Base-by-base conservation (phyloP, 345 rosid species). In the Hibiscus trionum region DNA sequence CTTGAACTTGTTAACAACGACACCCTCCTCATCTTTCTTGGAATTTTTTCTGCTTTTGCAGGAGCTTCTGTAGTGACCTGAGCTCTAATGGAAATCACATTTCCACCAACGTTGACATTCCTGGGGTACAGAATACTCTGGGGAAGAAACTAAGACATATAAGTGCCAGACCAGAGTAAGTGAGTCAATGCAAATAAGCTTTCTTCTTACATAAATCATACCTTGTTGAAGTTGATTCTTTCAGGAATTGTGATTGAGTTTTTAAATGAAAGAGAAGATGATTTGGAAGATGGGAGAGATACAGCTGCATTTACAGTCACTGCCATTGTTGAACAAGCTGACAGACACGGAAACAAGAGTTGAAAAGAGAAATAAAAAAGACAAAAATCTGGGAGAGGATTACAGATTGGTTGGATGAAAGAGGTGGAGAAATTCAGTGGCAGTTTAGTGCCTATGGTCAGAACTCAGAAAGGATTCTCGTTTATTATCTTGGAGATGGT, bases 21-120 rank as follows among this genome's bases (percentile, higher is more conserved):
- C 82, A 63, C 97, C 98, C 78, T 91, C 96, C 24, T 91, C 98
- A 33, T 72, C 29, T 77, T 93, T 93, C 92, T 89, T 91, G n/a
- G 96, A 19, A 69, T 80, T 75, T 93, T 91, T 73, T 66, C 84
- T 12, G 78, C 93, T 77, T 84, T 87, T 4, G 80, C 91, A 33
- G 97, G 97, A 70, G 96, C 84, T 76, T 91, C 96, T 4, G 97
- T 85, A 27, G 96, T 84, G 64, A 88, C 85, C 77, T 93, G 93
- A n/a, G 96, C 96, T 83, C 86, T 84, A 14, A 91, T 77, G 29
- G 88, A 82, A 62, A 83, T 77, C 77, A 80, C 65, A 80, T 88
- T 83, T 27, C 86, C 79, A 66, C 87, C 78, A 26, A 74, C 67
- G 77, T 75, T 82, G 46, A 75, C 90, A 82, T 88, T 83, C 75